These are phyloP conservation scores for Punica granatum DNA, from an alignment of 345 rosid species.

Conservation along the genomic window DNA sequence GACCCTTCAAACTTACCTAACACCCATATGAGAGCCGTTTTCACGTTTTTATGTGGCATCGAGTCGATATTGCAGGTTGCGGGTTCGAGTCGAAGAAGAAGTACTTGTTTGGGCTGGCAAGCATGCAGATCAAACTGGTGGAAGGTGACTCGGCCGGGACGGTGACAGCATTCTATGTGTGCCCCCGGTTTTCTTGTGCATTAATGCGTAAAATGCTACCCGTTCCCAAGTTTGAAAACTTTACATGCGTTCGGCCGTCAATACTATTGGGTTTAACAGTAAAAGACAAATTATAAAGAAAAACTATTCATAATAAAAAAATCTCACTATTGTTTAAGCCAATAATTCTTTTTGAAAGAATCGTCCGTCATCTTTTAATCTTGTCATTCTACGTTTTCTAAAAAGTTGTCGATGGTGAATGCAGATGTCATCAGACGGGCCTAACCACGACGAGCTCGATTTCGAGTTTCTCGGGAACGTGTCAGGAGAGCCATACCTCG, in stretches of 20 bases:
- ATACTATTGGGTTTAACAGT: no score
- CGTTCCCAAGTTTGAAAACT: no score
- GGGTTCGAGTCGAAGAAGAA: constrained; percentile 19
- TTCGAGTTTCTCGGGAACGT: constrained; percentile 21
- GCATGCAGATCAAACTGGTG: constrained; percentile 13
- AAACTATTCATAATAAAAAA: no score
- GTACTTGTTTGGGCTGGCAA: constrained; percentile 14
- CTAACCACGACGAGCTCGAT: constrained; percentile 21
- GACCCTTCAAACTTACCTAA: no score
- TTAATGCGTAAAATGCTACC: no score
- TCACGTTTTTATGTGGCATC: neutral
- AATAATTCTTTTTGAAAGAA: neutral
- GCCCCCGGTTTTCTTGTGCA: neutral
- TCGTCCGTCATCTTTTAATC: neutral
- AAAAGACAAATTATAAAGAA: no score
- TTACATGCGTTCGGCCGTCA: no score
- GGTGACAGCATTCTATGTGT: constrained; percentile 21
- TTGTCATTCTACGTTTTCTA: no score
- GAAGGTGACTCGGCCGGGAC: constrained; percentile 21
- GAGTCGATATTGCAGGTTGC: constrained; percentile 6
- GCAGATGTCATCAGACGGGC: constrained; percentile 20
- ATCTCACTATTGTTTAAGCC: no score
- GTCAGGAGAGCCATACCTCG: constrained; percentile 21
- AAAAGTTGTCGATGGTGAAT: no score
- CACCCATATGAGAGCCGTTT: no score